These are phyloP conservation scores for Ceratobasidium theobromae DNA, from an alignment of 1,284 basidiomycete genomes.

Conservation along the genomic window DNA sequence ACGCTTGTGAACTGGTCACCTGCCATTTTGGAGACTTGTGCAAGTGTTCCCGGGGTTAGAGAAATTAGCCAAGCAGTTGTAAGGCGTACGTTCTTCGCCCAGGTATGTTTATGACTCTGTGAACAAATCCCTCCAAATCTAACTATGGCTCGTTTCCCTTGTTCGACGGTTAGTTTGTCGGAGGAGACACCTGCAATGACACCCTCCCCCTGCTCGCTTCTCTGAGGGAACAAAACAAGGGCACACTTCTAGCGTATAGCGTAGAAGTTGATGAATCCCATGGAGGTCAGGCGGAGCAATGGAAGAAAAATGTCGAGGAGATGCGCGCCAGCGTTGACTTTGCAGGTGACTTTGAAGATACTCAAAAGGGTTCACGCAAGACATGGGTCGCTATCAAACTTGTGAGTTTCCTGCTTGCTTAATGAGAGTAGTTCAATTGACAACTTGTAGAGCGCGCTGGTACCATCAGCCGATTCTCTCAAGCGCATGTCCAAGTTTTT, in stretches of 20 bases:
- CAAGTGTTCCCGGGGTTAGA: constrained; percentile 66
- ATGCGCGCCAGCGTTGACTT: constrained; percentile 73
- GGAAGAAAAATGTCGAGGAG: constrained; percentile 60
- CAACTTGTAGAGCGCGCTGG: constrained; percentile 55
- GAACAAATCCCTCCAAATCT: not conserved
- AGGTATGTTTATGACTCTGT: too few relatives aligned
- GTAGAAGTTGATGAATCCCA: constrained; percentile 71
- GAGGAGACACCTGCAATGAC: constrained; percentile 76
- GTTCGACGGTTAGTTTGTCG: constrained; percentile 63
- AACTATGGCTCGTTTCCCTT: not conserved
- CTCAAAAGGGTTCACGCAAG: constrained; percentile 46
- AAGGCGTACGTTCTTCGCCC: constrained; percentile 81
- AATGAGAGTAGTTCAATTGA: not conserved
- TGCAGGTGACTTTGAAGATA: constrained; percentile 76
- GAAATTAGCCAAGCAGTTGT: constrained; percentile 70
- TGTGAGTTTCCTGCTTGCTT: constrained; percentile 48
- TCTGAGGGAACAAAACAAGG: constrained; percentile 69
- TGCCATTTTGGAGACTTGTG: constrained; percentile 60
- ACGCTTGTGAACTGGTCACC: constrained; percentile 77
- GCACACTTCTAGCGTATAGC: constrained; percentile 80
- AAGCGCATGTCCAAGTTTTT: constrained; percentile 59
- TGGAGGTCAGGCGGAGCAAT: not conserved
- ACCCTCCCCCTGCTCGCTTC: constrained; percentile 64
- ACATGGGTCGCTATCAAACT: constrained; percentile 85
- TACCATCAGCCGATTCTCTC: constrained; percentile 58